A percentile compares a stretch with the other conserved stretches of the same genome.
Evolutionary conservation across 2,329 filamentous ascomycete genomes (phyloP).

Genomic region (Colletotrichum echinochloae): DNA sequence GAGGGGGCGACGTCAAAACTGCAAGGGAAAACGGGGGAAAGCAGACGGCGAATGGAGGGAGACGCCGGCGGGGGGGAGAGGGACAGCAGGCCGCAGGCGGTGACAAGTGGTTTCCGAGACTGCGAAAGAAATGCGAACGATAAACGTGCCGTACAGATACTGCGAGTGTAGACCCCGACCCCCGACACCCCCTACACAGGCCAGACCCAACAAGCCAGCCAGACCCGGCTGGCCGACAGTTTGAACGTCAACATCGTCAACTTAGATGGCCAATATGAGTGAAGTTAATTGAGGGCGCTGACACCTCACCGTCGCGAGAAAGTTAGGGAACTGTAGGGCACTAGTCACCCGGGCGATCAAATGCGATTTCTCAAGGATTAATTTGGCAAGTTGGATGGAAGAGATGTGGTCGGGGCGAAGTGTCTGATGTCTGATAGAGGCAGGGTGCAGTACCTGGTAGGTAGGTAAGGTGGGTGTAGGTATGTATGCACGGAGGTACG

Average conservation of each 20-base stretch:
- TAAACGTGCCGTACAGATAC: conserved; percentile 6
- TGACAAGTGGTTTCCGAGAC: not conserved
- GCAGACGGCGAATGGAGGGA: conserved; percentile 6
- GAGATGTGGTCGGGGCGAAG: conserved; percentile 29
- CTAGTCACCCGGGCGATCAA: not conserved
- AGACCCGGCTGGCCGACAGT: conserved; percentile 37
- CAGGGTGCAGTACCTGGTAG: not conserved
- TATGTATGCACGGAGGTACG: conserved; percentile 33
- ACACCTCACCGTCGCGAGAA: not conserved
- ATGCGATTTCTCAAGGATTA: conserved; percentile 3
- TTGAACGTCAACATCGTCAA: conserved; percentile 38
- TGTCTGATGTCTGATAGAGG: conserved; percentile 34
- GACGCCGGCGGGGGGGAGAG: not conserved
- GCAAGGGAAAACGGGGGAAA: conserved; percentile 3
- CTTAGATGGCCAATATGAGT: conserved; percentile 12
- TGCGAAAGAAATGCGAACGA: not conserved
- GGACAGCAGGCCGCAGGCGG: not conserved
- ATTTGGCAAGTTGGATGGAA: conserved; percentile 9
- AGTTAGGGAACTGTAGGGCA: not conserved
- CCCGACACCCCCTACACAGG: conserved; percentile 5
- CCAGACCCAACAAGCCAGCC: conserved; percentile 26
- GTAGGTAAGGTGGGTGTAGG: too few species aligned
- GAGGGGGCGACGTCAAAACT: conserved; percentile 5
- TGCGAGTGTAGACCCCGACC: conserved; percentile 8
- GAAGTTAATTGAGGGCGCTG: conserved; percentile 28